Conservation (phyloP, 1,139 yeast species). For the Candida labiduridarum region DNA sequence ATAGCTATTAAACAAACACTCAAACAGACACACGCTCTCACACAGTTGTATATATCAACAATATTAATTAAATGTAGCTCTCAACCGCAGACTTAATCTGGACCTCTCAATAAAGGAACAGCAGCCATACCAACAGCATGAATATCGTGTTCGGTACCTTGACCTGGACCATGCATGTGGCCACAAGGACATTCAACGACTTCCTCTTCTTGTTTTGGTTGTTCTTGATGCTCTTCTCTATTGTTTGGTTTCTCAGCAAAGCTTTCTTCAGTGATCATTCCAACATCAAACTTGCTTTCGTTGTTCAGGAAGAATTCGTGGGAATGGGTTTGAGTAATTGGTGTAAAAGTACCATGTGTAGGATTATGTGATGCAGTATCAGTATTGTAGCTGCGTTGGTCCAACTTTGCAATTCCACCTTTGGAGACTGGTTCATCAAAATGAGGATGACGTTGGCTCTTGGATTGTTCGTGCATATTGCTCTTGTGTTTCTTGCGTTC, state of each 20-base stretch:
- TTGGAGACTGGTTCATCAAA: background rate
- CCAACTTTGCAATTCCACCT: background rate
- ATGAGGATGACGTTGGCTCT: conserved; percentile 4
- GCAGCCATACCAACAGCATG: conserved; percentile 33
- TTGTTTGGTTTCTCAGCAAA: conserved; percentile 5
- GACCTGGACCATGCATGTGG: conserved; percentile 39
- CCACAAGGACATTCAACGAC: conserved; percentile 36
- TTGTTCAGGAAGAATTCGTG: conserved; percentile 9
- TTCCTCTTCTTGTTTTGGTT: background rate
- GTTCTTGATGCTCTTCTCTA: background rate
- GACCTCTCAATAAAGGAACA: conserved; percentile 34
- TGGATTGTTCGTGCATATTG: background rate
- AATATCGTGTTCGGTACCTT: conserved; percentile 29
- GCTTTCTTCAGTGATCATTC: conserved; percentile 14
- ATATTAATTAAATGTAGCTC: background rate
- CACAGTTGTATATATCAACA: background rate
- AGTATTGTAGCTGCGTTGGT: background rate
- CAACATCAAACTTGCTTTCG: conserved; percentile 8
- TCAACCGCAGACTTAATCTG: conserved; percentile 23
- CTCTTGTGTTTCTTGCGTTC: conserved; percentile 9
- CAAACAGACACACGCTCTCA: background rate
- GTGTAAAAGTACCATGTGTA: conserved; percentile 15
- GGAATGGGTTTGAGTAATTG: conserved; percentile 16
- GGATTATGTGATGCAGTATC: conserved; percentile 9
- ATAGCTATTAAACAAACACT: background rate